These are phyloP conservation scores for Elsinoe australis DNA, from an alignment of 2,329 filamentous ascomycete species.

Conservation along the genomic window DNA sequence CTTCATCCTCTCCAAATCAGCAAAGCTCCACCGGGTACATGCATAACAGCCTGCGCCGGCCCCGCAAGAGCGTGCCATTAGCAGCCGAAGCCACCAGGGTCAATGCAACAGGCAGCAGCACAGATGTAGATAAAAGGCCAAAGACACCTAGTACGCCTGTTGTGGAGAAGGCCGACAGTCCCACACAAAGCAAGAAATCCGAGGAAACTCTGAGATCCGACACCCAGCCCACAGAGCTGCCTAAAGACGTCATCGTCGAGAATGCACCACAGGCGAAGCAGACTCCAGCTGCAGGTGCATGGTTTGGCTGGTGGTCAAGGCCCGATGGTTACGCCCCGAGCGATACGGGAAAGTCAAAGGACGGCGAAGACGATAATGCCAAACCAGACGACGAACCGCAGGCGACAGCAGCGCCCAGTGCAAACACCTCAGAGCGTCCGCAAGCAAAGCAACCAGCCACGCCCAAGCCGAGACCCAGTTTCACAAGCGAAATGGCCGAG, in stretches of 20 bases:
- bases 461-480: background rate
- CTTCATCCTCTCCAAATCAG: conserved; percentile 28
- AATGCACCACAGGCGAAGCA: conserved; percentile 20
- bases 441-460: background rate
- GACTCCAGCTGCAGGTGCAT: conserved; percentile 27
- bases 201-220: conserved; percentile 8
- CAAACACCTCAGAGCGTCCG: background rate
- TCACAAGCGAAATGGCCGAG: conserved; percentile 21
- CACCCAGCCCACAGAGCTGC: conserved; percentile 16
- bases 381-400: background rate
- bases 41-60: conserved; percentile 19
- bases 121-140: conserved; percentile 22
- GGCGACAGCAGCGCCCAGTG: background rate
- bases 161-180: conserved; percentile 3
- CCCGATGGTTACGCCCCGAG: conserved; percentile 38
- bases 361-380: conserved; percentile 20
- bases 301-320: conserved; percentile 46
- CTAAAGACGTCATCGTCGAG: conserved; percentile 15
- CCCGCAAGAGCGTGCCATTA: conserved; percentile 39
- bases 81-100: conserved; percentile 41
- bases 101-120: conserved; percentile 34
- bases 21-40: conserved; percentile 19
- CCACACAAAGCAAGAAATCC: conserved; percentile 9
- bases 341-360: conserved; percentile 31
- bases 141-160: background rate